Evolutionary conservation across 2,329 filamentous ascomycete species (phyloP).

Genomic region (Alternaria rosae): DNA sequence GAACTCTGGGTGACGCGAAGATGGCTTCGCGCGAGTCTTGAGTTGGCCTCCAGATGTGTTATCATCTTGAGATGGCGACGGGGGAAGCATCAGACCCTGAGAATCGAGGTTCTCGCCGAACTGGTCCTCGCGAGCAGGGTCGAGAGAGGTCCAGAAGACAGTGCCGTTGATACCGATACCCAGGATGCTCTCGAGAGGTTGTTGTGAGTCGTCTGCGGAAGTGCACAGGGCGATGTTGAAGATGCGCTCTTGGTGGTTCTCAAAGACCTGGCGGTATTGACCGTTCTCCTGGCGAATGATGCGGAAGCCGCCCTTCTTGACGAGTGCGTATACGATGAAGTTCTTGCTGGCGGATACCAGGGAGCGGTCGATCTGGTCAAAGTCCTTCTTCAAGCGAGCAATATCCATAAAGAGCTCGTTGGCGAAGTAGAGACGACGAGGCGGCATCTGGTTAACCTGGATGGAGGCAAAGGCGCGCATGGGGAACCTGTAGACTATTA

Average conservation of each 20-base stretch:
- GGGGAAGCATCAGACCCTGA: conserved; percentile 87
- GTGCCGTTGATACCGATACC: conserved; percentile 93
- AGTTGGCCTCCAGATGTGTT: conserved; percentile 90
- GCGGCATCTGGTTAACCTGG: conserved; percentile 67
- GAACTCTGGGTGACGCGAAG: conserved; percentile 86
- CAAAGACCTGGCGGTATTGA: conserved; percentile 89
- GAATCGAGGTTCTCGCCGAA: conserved; percentile 83
- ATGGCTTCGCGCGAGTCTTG: conserved; percentile 93
- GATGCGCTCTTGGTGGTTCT: conserved; percentile 88
- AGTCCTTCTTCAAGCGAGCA: conserved; percentile 93
- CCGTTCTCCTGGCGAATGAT: conserved; percentile 96
- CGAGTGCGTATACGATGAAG: conserved; percentile 94
- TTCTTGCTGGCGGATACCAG: conserved; percentile 87
- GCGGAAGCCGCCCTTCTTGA: conserved; percentile 89
- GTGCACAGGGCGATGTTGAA: conserved; percentile 91
- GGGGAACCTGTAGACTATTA: conserved; percentile 93
- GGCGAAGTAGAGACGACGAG: conserved; percentile 68
- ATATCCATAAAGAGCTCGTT: conserved; percentile 89
- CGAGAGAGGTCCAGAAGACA: conserved; percentile 89
- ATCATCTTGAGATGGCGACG: conserved; percentile 83
- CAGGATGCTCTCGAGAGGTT: conserved; percentile 74
- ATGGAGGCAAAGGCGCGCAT: conserved; percentile 97
- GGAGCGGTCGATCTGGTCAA: conserved; percentile 95
- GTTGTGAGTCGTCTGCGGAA: conserved; percentile 59
- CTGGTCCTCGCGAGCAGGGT: conserved; percentile 56